These are phyloP conservation scores for Vigna hirtella DNA, from an alignment of 306 rosid genomes.

Conservation along the genomic window DNA sequence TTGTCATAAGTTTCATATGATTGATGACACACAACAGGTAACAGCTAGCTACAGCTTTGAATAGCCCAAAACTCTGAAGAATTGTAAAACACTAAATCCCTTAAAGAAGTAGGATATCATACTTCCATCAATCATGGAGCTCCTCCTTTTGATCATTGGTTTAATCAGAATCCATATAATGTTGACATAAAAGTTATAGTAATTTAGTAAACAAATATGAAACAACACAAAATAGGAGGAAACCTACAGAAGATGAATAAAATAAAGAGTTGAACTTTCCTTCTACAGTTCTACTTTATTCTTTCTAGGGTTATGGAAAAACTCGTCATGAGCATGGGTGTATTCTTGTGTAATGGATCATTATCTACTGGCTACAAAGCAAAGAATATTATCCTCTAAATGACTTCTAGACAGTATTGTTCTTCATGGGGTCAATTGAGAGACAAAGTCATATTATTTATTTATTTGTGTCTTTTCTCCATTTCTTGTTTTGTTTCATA, in stretches of 20 bases:
- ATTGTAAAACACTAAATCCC: slow-evolving; percentile 2
- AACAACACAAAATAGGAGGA: not conserved
- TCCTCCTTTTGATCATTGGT: not conserved
- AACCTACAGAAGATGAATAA: not conserved
- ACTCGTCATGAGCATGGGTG: not conserved
- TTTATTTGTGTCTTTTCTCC: not conserved
- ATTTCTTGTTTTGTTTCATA: not conserved
- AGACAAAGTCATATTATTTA: not conserved
- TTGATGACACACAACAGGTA: slow-evolving; percentile 10
- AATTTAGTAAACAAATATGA: not conserved
- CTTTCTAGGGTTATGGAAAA: not conserved
- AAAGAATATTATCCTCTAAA: not conserved
- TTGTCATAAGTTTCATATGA: slow-evolving; percentile 13
- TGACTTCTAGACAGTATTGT: not conserved
- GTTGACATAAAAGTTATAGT: not conserved
- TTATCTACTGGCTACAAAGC: not conserved
- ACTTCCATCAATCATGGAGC: slow-evolving; percentile 6
- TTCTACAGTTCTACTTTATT: not conserved
- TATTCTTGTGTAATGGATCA: not conserved
- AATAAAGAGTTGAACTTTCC: not conserved
- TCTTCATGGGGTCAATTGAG: not conserved
- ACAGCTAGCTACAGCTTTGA: slow-evolving; percentile 6
- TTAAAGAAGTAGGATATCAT: not conserved
- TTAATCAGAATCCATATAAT: not conserved
- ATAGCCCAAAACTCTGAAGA: slow-evolving; percentile 13